Evolutionary conservation across 192 early-diverging fungal species (phyloP), one percentile per base, ranked within the genome.

Genomic region (Podila clonocystis): DNA sequence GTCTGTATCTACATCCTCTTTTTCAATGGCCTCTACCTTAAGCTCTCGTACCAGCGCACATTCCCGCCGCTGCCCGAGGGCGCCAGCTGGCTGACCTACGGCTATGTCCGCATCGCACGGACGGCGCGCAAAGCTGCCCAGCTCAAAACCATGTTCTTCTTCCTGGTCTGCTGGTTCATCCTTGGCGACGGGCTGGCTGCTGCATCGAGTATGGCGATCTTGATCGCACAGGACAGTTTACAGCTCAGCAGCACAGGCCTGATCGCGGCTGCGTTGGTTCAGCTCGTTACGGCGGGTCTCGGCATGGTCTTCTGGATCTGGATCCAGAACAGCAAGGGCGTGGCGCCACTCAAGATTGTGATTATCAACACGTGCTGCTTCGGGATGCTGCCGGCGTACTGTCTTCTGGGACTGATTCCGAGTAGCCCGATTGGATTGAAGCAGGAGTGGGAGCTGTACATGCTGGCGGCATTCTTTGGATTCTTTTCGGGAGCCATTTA

Each of bases 81-180:
- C 38, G 73, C 83, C 20, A 82, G 79, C 52, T 72, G 75, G 50
- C 19, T 80, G 20, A 75, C 82, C 4, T 87, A 67, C 64, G 77
- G 84, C 15, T 85, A 79, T 36, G 84, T 82, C 24, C 75, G 85
- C 22, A 66, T 74, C 36, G 76, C 31, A 8, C 77, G 73, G 26
- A 82, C 75, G 13, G 15, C 83, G 33, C 13, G 67, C 12, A 83
- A 87, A 59, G 87, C 87, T 17, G 76, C 84, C 24, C 68, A 89
- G 57, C 84, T 94, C 3, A 52, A 82, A n/a, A 82, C 87, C 19
- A 67, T 88, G 8, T 91, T 92, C 62, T 74, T 83, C 33, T 93
- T 91, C 67, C 82, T 94, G 15, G 60, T 91, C 20, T 84, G 87
- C 5, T 94, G 90, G 87, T 92, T 93, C 70, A 82, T 94, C 68